These are phyloP conservation scores for Pseudogymnoascus sp. DNA, from an alignment of 2,329 filamentous ascomycete genomes.

Conservation along the genomic window DNA sequence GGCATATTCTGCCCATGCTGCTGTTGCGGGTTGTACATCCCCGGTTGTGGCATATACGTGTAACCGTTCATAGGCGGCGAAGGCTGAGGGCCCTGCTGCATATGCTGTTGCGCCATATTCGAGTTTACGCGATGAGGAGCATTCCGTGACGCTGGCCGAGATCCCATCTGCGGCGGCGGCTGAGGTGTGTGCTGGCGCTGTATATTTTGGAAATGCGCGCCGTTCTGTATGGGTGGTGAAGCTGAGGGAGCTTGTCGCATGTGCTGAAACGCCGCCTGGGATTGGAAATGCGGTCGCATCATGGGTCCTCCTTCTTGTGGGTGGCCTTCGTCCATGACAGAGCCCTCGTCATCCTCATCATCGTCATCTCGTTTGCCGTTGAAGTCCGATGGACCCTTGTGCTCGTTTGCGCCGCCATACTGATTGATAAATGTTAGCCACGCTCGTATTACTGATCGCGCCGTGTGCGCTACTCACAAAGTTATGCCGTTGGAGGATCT, in stretches of 20 bases:
- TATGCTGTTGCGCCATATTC: constrained; percentile 60
- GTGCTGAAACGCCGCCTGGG: constrained; percentile 66
- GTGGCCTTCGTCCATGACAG: constrained; percentile 58
- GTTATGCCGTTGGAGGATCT: constrained; percentile 81
- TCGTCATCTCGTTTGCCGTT: constrained; percentile 69
- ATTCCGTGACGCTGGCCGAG: constrained; percentile 73
- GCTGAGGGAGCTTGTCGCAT: constrained; percentile 76
- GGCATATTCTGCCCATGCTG: constrained; percentile 29
- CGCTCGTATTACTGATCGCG: constrained; percentile 7
- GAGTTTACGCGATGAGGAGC: constrained; percentile 70
- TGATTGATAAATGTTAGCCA: constrained; percentile 35
- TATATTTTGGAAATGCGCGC: constrained; percentile 33
- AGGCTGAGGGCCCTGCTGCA: constrained; percentile 54
- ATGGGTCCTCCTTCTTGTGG: constrained; percentile 54
- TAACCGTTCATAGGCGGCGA: constrained; percentile 64
- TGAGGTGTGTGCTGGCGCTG: constrained; percentile 75
- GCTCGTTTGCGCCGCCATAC: constrained; percentile 90
- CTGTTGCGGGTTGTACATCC: constrained; percentile 67
- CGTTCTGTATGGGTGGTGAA: constrained; percentile 74
- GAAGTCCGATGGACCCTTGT: constrained; percentile 92
- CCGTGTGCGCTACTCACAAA: constrained; percentile 58
- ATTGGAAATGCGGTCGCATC: constrained; percentile 65
- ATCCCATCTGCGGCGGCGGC: constrained; percentile 50
- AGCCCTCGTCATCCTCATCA: constrained; percentile 76
- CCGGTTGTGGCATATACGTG: constrained; percentile 77